A percentile compares a stretch with the other conserved stretches of the same genome.
Evolutionary conservation across 345 rosid species (phyloP).

Genomic region (Zanthoxylum bungeanum): DNA sequence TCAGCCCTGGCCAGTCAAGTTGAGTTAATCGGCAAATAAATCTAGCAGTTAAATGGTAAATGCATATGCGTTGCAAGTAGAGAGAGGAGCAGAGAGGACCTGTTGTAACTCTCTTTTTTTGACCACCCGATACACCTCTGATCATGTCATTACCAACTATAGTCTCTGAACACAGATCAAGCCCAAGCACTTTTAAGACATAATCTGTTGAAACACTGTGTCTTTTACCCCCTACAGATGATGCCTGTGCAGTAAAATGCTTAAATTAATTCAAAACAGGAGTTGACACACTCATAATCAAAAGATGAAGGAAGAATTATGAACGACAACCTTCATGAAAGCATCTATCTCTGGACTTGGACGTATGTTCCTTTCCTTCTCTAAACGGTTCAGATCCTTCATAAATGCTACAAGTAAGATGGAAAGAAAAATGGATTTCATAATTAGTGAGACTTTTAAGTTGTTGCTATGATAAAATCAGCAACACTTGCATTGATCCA

Average conservation of each 20-base stretch:
- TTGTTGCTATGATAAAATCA: neutral
- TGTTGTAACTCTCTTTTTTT: constrained; percentile 88
- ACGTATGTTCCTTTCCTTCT: constrained; percentile 62
- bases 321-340: constrained; percentile 75
- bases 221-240: constrained; percentile 65
- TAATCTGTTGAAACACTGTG: constrained; percentile 86
- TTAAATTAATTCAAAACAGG: neutral
- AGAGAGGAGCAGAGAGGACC: constrained; percentile 38
- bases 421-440: neutral
- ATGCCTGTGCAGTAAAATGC: constrained; percentile 51
- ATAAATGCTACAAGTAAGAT: constrained; percentile 42
- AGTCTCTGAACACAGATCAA: constrained; percentile 84
- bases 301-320: neutral
- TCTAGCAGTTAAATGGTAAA: neutral
- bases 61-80: neutral
- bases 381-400: constrained; percentile 62
- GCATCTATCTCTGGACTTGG: constrained; percentile 89
- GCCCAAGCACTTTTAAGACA: constrained; percentile 83
- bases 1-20: neutral
- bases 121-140: constrained; percentile 97
- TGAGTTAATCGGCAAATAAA: neutral
- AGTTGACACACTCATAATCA: neutral
- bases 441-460: neutral
- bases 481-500: neutral
- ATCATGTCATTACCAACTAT: constrained; percentile 88